phyloP scores from a whole-genome alignment of 345 rosid species.

The Acer campestre region DNA sequence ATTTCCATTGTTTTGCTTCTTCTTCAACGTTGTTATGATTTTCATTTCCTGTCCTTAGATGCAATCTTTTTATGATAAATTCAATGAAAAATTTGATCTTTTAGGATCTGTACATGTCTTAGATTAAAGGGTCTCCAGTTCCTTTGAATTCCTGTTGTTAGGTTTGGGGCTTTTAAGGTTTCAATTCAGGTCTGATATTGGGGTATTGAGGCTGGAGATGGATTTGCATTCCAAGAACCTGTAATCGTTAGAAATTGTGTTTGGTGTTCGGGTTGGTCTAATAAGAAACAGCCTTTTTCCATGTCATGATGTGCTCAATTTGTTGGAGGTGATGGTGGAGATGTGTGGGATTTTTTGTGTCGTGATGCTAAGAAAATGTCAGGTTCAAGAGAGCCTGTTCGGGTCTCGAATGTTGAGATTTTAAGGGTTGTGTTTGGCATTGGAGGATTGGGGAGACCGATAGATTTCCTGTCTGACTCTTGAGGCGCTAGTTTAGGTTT shows the following conservation, averaged over 20 bases:
- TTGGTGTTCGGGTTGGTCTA: slow-evolving; percentile 66
- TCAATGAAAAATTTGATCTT: neutral
- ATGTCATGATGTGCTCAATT: slow-evolving; percentile 59
- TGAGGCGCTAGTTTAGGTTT: slow-evolving; percentile 59
- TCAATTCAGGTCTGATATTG: slow-evolving; percentile 20
- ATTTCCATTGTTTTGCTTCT: neutral
- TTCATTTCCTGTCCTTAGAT: neutral
- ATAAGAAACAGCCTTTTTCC: slow-evolving; percentile 49
- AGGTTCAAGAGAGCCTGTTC: slow-evolving; percentile 54
- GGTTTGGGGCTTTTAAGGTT: slow-evolving; percentile 5
- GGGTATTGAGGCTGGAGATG: slow-evolving; percentile 29
- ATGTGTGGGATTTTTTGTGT: slow-evolving; percentile 44
- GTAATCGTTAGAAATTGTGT: slow-evolving; percentile 47
- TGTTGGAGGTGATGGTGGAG: slow-evolving; percentile 76
- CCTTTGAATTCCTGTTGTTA: neutral
- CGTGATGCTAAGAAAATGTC: slow-evolving; percentile 25
- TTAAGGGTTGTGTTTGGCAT: slow-evolving; percentile 56
- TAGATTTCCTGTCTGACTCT: slow-evolving; percentile 52
- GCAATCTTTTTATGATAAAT: neutral
- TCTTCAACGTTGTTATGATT: neutral
- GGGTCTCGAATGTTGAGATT: slow-evolving; percentile 62
- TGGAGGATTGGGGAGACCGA: slow-evolving; percentile 48
- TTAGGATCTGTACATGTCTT: neutral
- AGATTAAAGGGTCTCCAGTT: neutral
- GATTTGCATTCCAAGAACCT: slow-evolving; percentile 70